Evolutionary conservation across 202 grass and related monocot species (phyloP).

Genomic region (Bolboschoenoplectus hybrid): DNA sequence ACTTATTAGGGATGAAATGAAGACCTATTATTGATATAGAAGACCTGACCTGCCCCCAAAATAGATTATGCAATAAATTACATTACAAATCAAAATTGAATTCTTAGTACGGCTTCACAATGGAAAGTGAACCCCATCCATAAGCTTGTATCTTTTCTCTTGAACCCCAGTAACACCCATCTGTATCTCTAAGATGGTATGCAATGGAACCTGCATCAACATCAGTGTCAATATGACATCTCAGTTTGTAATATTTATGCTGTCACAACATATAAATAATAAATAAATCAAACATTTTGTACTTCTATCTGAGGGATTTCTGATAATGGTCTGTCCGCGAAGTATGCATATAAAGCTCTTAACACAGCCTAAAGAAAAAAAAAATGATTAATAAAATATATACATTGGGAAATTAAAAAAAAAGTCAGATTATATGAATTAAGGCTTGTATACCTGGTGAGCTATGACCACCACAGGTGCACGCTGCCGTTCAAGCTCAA

Average conservation of each 20-base stretch:
- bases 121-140: constrained; percentile 64
- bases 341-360: constrained; percentile 96
- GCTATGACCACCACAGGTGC: constrained; percentile 95
- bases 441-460: constrained; percentile 76
- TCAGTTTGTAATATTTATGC: neutral
- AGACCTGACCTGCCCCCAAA: constrained; percentile 8
- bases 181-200: constrained; percentile 99
- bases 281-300: neutral
- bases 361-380: constrained; percentile 74
- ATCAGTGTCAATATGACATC: constrained; percentile 28
- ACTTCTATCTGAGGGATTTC: constrained; percentile 90
- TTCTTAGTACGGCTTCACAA: constrained; percentile 29
- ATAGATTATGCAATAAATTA: constrained; percentile 8
- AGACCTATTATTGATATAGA: constrained; percentile 23
- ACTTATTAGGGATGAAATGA: neutral
- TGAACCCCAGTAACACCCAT: constrained; percentile 96
- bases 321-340: constrained; percentile 83
- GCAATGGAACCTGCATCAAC: constrained; percentile 77
- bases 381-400: constrained; percentile 32
- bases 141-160: constrained; percentile 99
- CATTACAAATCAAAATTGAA: constrained; percentile 34
- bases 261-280: neutral
- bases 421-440: constrained; percentile 27
- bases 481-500: constrained; percentile 94
- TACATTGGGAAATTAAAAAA: neutral